Base-by-base conservation (phyloP, 2,329 filamentous ascomycete species). In the Exutisphaerella laricina region DNA sequence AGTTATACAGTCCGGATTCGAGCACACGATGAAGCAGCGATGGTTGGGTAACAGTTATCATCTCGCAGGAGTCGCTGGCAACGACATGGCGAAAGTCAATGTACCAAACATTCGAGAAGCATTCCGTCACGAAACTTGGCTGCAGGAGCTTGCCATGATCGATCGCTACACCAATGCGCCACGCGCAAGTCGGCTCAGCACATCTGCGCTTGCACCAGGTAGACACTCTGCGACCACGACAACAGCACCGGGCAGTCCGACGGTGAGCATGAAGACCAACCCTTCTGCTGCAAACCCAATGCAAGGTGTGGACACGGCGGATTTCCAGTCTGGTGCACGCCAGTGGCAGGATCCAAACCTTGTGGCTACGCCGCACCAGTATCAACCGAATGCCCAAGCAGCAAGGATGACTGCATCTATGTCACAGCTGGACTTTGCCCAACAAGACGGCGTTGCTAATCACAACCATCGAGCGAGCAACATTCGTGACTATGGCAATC, bases 21-120 rank as follows among this genome's bases (percentile, higher is more conserved):
- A 98, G 63, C 74, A 85, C 56, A 77, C 81, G 9, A 74, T 97
- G 58, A 98, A 98, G 68, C 81, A 89, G 60, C 80, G 88, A 64
- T 98, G 90, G 90, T 71, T 98, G 4, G 92, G 92, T 3, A 71
- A 75, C 22, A 79, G 85, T 51, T 97, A 83, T 62, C 74, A 85
- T 59, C 70, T 84, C 28, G 84, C 86, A 1, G 92, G 92, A 2
- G 82, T 85, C 26, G 74, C 77, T 42, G 92, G 92, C 10, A 98
- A 98, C 54, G 83, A 84, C 52, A 92, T 97, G 77, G 84, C 85
- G 39, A 96, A 97, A 69, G 95, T 88, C 46, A 98, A 98, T 61
- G 87, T 98, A 5, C 92, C 92, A 3, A 88, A 96, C 64, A 84
- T 95, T 48, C 78, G 92, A 41, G 87, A 94, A 62, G 85, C 87